Evolutionary conservation across 1,139 yeast genomes (phyloP), one percentile per base, ranked within the genome.

Genomic region (Candida gigantensis): DNA sequence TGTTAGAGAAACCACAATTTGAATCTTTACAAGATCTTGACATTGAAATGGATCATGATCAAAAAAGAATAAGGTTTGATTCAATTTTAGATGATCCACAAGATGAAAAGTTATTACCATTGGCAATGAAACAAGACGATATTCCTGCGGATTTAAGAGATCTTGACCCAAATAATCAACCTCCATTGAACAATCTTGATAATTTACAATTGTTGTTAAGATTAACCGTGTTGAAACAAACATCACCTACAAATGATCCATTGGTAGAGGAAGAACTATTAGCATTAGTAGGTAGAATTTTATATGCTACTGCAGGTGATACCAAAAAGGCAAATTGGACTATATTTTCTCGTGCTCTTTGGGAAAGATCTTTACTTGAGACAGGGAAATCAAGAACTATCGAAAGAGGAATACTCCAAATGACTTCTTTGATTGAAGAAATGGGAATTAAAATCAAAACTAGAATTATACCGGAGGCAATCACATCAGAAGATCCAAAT

Each of bases 401-500:
- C 15, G 98, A 94, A 61, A 77, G 98, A 58, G 97, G 97, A 36
- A 81, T 90, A 10, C 68, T 92, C 37, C 98, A 94, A 61, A 82
- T 94, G 83, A 94, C 92, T 35, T 82, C 95, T 4, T 68, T 94
- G 34, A 92, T 90, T 19, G 97, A 90, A 54, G 97, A 90, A 56
- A 68, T 89, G 29, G 96, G 95, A 1, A 71, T 83, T 40, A 79
- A 81, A 40, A 78, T 86, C 35, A 71, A 75, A 41, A 64, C 82
- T 2, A 72, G 82, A 43, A 61, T 80, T 36, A 72, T 85, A 31
- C 88, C 94, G 4, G 59, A 58, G 19, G 72, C 68, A n/a, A n/a
- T n/a, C 3, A 54, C 49, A 15, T 51, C 55, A 5, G 57, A 54
- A 6, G 45, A 51, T 1, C 57, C 53, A 10, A 39, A 47, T 9